Base-by-base conservation (phyloP, 148 eudicot species). In the Pouteria glomerata region DNA sequence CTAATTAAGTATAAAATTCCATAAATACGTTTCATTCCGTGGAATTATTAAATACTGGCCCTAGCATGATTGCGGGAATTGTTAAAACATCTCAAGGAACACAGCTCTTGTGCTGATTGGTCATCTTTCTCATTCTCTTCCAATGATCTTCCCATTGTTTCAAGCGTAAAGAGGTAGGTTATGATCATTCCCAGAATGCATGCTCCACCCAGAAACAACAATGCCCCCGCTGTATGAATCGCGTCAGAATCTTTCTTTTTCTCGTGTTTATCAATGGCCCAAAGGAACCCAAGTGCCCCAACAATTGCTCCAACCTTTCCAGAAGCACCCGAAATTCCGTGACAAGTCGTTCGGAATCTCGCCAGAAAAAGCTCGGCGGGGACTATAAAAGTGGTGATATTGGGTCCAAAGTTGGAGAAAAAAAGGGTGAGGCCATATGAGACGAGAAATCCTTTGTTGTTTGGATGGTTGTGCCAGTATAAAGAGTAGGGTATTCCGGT, bases 361-460 rank as follows among this genome's bases (percentile, higher is more conserved):
- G 91, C 87, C 6, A 89, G 91, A 51, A 87, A 87, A 8, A 87
- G 86, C 78, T 87, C 91, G 0, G 91, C 91, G 2, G 91, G 88
- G 5, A 87, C 85, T 6, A 85, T 85, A 44, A 87, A 85, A 6
- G 88, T 87, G 18, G 88, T 87, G 6, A 89, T 85, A 39, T 87
- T 87, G 7, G 91, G 91, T 13, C 91, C 91, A 19, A 87, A 87
- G 51, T 87, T 85, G 21, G 82, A 82, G 76, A 87, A 87, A 76
- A 87, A 87, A 59, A 82, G 85, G 11, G 82, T 79, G 13, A 85
- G 78, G 1, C 85, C 86, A 48, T 83, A 85, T 2, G 83, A 45
- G 39, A 81, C 8, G 80, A 85, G 75, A 76, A 83, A 87, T 13
- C 84, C 82, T 5, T 5, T n/a, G 10, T 45, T 57, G 7, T 45